phyloP scores from a whole-genome alignment of 331 rosid species.

The Quercus lobata region DNA sequence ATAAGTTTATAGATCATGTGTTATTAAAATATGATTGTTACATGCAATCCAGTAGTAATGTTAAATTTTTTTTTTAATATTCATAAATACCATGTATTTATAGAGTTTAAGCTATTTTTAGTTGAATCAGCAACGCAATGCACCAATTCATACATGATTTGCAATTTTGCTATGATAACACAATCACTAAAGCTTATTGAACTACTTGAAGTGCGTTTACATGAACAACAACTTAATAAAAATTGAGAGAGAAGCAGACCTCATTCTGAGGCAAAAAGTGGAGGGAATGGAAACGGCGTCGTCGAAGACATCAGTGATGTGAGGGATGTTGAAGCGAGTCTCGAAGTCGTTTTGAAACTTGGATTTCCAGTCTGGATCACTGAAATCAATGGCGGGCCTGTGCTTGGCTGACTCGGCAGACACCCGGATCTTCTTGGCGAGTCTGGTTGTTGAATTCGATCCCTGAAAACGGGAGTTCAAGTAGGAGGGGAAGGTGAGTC shows the following conservation, averaged over 20 bases:
- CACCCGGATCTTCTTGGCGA: conserved; percentile 16
- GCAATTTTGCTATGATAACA: no score
- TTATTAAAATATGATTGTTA: no score
- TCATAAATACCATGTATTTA: neutral
- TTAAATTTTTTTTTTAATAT: no score
- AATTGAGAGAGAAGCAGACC: conserved; percentile 29
- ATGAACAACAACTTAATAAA: no score
- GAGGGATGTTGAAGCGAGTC: conserved; percentile 79
- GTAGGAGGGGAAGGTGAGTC: neutral
- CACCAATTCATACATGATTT: neutral
- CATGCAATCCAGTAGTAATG: no score
- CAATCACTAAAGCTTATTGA: no score
- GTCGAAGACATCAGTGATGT: conserved; percentile 59
- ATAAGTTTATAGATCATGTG: no score
- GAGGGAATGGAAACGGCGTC: conserved; percentile 75
- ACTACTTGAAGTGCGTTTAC: no score
- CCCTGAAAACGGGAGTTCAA: conserved; percentile 17
- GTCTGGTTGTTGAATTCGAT: neutral
- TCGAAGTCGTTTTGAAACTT: conserved; percentile 74
- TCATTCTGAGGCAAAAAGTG: conserved; percentile 94
- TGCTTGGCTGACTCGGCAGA: conserved; percentile 27
- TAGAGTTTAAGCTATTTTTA: neutral
- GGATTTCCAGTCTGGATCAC: conserved; percentile 80
- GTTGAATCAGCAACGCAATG: neutral
- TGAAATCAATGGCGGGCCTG: conserved; percentile 50